These are phyloP conservation scores for Acer negundo DNA, from an alignment of 345 rosid species.

Conservation along the genomic window DNA sequence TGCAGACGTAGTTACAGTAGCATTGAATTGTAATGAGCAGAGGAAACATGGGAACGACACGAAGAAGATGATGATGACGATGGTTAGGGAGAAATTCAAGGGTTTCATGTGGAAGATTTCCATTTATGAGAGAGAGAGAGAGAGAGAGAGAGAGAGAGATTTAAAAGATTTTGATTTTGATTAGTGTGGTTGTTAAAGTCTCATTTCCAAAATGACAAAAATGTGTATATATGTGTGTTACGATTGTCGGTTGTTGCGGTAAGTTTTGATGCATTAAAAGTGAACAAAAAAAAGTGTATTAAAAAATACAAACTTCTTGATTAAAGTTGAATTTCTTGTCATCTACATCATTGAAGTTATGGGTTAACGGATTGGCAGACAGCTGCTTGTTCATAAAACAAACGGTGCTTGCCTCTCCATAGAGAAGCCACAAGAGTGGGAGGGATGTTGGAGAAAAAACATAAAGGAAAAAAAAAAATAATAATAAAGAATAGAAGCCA, in stretches of 20 bases:
- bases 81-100: neutral
- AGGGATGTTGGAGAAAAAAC: neutral
- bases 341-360: too few relatives aligned
- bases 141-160: neutral
- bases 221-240: neutral
- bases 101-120: conserved; percentile 5
- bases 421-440: neutral
- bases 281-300: too few relatives aligned
- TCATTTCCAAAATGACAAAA: conserved; percentile 12
- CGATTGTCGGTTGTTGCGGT: neutral
- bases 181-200: conserved; percentile 27
- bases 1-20: too few relatives aligned
- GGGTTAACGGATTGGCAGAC: too few relatives aligned
- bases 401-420: neutral
- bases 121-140: conserved; percentile 7
- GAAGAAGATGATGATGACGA: conserved; percentile 10
- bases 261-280: neutral
- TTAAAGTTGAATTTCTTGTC: too few relatives aligned
- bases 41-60: neutral
- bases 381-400: neutral
- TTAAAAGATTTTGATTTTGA: neutral
- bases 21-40: neutral
- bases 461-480: neutral
- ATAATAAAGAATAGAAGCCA: neutral
- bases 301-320: too few relatives aligned